These are phyloP conservation scores for Dimocarpus longan DNA, from an alignment of 345 rosid species.

Conservation along the genomic window DNA sequence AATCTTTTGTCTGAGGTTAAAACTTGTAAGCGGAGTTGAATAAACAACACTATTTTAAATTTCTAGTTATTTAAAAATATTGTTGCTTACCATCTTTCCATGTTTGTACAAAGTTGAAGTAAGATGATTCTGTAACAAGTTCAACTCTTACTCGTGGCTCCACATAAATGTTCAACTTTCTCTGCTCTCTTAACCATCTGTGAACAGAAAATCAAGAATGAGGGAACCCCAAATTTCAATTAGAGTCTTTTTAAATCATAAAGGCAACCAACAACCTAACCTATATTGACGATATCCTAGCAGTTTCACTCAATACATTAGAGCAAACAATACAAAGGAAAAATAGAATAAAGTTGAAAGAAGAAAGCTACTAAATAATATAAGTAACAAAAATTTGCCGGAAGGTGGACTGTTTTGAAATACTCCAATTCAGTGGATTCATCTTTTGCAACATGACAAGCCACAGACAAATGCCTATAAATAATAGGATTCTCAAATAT, in stretches of 20 bases:
- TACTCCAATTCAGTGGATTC: background rate
- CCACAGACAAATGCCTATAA: background rate
- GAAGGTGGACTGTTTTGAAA: background rate
- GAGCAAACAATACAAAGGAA: background rate
- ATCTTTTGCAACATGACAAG: background rate
- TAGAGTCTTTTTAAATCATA: conserved; percentile 5
- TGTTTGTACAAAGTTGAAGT: conserved; percentile 74
- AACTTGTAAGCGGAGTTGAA: background rate
- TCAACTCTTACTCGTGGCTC: conserved; percentile 85
- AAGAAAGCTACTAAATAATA: background rate
- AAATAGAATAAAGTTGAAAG: background rate
- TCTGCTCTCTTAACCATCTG: conserved; percentile 91
- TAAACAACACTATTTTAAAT: background rate
- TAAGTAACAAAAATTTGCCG: background rate
- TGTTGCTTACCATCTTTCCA: conserved; percentile 85
- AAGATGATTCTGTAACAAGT: conserved; percentile 80
- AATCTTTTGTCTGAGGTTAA: background rate
- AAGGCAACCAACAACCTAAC: background rate
- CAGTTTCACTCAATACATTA: background rate
- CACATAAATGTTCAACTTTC: conserved; percentile 69
- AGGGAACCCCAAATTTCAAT: background rate
- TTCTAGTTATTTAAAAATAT: background rate
- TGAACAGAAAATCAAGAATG: conserved; percentile 23
- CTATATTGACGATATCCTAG: background rate
- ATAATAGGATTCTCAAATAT: background rate